phyloP scores from a whole-genome alignment of 1,139 yeast species.

The Yamadazyma songkhlaensis region DNA sequence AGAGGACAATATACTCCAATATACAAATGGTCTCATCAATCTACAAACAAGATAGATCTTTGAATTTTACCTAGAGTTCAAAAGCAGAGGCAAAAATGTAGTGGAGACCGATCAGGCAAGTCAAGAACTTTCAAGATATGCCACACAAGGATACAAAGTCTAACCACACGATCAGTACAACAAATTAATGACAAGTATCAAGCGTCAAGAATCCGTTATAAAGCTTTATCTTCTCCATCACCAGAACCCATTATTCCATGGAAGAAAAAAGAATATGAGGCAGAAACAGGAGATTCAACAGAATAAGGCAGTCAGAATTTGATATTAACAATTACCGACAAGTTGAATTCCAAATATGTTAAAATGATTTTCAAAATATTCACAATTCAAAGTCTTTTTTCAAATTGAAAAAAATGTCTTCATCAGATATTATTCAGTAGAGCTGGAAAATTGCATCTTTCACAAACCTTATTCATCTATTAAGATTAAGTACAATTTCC shows the following conservation, averaged over 20 bases:
- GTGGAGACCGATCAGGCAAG: constrained; percentile 24
- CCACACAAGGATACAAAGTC: constrained; percentile 25
- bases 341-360: constrained; percentile 1
- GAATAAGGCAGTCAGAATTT: neutral
- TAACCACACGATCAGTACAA: constrained; percentile 43
- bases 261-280: constrained; percentile 53
- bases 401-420: neutral
- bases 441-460: no score
- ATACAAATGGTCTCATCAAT: no score
- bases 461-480: no score
- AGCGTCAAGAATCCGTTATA: constrained; percentile 28
- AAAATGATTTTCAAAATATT: constrained; percentile 1
- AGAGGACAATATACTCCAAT: no score
- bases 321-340: no score
- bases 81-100: constrained; percentile 15
- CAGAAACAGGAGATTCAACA: constrained; percentile 62
- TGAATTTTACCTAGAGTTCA: no score
- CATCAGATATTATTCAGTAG: no score
- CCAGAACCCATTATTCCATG: constrained; percentile 61
- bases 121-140: constrained; percentile 7
- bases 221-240: constrained; percentile 69
- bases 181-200: constrained; percentile 37
- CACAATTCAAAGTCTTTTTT: constrained; percentile 1
- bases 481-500: no score
- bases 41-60: no score